A percentile compares a stretch with the other conserved stretches of the same genome.
Conservation (phyloP, 148 eudicot species). For the Selenicereus undatus region DNA sequence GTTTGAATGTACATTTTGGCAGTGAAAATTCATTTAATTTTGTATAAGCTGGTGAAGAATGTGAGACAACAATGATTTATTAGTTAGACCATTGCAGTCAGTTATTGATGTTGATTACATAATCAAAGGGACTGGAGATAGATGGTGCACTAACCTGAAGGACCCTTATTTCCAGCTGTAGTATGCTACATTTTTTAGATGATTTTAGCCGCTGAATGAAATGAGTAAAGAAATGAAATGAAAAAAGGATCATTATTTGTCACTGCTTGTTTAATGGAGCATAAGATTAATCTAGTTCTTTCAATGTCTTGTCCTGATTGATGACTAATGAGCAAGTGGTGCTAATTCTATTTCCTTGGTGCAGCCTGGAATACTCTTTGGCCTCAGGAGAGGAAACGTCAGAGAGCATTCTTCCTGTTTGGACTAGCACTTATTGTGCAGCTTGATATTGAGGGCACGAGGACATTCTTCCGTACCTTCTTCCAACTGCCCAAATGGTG, state of each 20-base stretch:
- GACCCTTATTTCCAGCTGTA: not conserved
- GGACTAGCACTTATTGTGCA: conserved; percentile 91
- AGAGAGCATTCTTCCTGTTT: conserved; percentile 92
- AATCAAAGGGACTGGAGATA: not conserved
- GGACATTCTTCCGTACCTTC: conserved; percentile 82
- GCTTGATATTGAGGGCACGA: conserved; percentile 80
- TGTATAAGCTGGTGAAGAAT: not conserved
- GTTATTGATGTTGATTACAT: not conserved
- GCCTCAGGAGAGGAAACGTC: conserved; percentile 98
- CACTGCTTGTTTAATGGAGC: not conserved
- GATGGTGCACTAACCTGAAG: not conserved
- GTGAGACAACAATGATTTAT: not conserved
- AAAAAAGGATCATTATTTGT: not conserved
- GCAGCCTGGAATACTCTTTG: conserved; percentile 97
- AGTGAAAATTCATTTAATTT: not conserved
- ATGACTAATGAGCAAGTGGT: not conserved
- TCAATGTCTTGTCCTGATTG: not conserved
- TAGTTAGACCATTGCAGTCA: not conserved
- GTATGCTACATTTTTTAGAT: not conserved
- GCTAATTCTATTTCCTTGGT: conserved; percentile 7
- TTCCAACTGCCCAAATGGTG: conserved; percentile 93
- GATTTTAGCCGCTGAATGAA: not conserved
- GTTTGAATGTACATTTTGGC: not conserved
- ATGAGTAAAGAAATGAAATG: not conserved
- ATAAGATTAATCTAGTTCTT: not conserved